These are phyloP conservation scores for Medicago lupulina DNA, from an alignment of 306 rosid genomes.

Conservation along the genomic window DNA sequence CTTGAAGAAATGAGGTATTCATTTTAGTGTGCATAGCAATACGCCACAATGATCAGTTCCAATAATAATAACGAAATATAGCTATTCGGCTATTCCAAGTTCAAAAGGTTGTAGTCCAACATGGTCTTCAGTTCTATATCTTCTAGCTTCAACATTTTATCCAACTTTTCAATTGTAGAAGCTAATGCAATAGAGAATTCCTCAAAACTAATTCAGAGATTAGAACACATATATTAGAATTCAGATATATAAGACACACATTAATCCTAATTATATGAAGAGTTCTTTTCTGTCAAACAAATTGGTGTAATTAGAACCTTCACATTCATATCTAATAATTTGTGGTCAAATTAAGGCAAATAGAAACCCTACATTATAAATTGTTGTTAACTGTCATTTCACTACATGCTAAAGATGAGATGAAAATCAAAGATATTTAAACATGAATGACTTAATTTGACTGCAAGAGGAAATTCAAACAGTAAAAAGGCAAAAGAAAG, in stretches of 20 bases:
- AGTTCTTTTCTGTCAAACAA: too few relatives aligned
- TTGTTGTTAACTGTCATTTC: too few relatives aligned
- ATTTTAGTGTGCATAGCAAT: too few relatives aligned
- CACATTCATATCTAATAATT: too few relatives aligned
- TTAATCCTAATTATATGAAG: neutral
- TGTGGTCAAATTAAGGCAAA: too few relatives aligned
- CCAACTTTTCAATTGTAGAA: conserved; percentile 64
- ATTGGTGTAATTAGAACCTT: too few relatives aligned
- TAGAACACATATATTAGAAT: conserved; percentile 35
- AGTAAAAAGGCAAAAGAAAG: conserved; percentile 2
- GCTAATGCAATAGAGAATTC: conserved; percentile 72
- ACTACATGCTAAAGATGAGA: neutral
- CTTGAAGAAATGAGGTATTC: too few relatives aligned
- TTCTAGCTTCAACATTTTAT: conserved; percentile 70
- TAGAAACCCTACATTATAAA: too few relatives aligned
- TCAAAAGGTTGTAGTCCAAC: conserved; percentile 82
- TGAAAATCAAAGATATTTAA: neutral
- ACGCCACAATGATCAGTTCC: too few relatives aligned
- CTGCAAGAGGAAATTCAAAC: conserved; percentile 5
- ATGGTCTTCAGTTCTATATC: conserved; percentile 57
- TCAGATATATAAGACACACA: conserved; percentile 5
- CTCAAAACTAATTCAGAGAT: conserved; percentile 60
- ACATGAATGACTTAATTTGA: conserved; percentile 25
- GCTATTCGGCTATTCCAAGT: too few relatives aligned
- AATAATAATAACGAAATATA: too few relatives aligned